Percentiles rank a stretch among this genome's conserved stretches.
These are phyloP conservation scores for Yarrowia hollandica DNA, from an alignment of 805 yeast species.

Conservation along the genomic window DNA sequence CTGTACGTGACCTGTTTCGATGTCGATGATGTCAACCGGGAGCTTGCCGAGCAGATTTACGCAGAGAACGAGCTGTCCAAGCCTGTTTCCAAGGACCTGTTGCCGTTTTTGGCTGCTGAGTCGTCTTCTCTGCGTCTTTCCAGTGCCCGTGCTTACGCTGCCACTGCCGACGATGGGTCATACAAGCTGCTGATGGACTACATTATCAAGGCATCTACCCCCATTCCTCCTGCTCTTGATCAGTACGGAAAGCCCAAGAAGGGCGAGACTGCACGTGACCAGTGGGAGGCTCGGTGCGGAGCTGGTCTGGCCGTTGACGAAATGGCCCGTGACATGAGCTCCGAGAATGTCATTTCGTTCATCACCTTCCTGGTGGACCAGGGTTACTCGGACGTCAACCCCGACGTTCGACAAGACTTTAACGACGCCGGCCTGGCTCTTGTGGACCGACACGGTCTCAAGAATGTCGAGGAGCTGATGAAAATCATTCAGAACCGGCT, in stretches of 20 bases:
- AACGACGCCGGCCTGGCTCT: constrained; percentile 85
- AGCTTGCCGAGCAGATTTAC: constrained; percentile 81
- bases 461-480: constrained; percentile 68
- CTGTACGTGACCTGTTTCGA: constrained; percentile 79
- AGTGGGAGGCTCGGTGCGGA: constrained; percentile 85
- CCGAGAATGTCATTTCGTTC: constrained; percentile 50
- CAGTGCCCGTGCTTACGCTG: constrained; percentile 66
- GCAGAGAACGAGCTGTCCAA: constrained; percentile 65
- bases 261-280: constrained; percentile 63
- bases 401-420: constrained; percentile 72
- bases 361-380: constrained; percentile 59
- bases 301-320: constrained; percentile 66
- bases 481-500: constrained; percentile 74
- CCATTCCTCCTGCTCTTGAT: constrained; percentile 76
- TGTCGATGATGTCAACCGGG: constrained; percentile 60
- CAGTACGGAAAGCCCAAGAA: constrained; percentile 70
- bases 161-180: constrained; percentile 49
- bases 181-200: constrained; percentile 49
- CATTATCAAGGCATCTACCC: constrained; percentile 62
- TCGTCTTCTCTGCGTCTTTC: constrained; percentile 74
- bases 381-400: constrained; percentile 74
- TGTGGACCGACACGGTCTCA: constrained; percentile 62
- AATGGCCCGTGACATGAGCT: constrained; percentile 50
- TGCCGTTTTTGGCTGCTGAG: constrained; percentile 51
- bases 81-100: constrained; percentile 48